Evolutionary conservation across 2,329 filamentous ascomycete species (phyloP).

Genomic region (Macrophomina pseudophaseolina): DNA sequence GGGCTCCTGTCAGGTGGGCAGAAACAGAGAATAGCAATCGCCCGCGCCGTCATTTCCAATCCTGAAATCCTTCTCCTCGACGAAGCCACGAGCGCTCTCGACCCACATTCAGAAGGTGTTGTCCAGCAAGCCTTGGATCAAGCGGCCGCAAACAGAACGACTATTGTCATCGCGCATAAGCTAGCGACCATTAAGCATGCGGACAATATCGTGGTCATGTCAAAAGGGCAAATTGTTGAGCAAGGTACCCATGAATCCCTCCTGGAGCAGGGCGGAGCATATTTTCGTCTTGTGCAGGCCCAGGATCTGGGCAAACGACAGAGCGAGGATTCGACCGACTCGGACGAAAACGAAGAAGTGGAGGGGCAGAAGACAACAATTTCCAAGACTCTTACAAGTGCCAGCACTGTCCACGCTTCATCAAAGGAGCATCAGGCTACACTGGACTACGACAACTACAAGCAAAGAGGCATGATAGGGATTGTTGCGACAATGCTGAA

Average conservation of each 20-base stretch:
- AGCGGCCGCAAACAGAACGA: conserved; percentile 84
- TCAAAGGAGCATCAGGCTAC: neutral
- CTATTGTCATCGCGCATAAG: conserved; percentile 94
- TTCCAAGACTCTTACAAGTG: neutral
- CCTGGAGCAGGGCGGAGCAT: conserved; percentile 63
- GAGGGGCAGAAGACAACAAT: neutral
- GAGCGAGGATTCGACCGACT: conserved; percentile 2
- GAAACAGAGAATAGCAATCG: conserved; percentile 96
- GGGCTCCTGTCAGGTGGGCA: conserved; percentile 93
- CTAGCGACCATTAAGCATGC: conserved; percentile 93
- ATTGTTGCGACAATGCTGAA: neutral
- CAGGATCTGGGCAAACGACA: conserved; percentile 30
- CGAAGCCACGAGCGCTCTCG: conserved; percentile 90
- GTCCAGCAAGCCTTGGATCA: conserved; percentile 92
- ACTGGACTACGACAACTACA: conserved; percentile 14
- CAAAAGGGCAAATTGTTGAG: conserved; percentile 80
- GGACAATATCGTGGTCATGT: conserved; percentile 96
- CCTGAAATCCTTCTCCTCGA: conserved; percentile 92
- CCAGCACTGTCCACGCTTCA: neutral
- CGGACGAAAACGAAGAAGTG: neutral
- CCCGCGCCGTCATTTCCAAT: conserved; percentile 85
- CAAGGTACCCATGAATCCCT: conserved; percentile 87
- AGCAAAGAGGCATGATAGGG: neutral
- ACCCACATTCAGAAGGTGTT: conserved; percentile 92
- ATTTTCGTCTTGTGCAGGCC: conserved; percentile 43